Evolutionary conservation across 1,284 basidiomycete genomes (phyloP).

Genomic region (Pulveroboletus sp.): DNA sequence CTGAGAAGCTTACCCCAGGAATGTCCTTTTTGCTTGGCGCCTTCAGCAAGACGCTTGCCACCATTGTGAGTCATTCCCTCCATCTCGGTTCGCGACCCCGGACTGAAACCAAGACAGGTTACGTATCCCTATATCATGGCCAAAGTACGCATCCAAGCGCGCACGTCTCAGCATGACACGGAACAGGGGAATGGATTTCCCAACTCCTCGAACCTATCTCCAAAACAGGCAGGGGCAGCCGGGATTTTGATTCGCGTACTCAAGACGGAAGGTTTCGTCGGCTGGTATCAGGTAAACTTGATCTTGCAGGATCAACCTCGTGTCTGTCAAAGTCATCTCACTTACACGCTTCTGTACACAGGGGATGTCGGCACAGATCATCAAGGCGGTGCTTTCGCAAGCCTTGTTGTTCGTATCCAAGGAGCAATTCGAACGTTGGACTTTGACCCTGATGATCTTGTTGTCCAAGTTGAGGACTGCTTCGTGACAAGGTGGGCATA

Average conservation of each 20-base stretch:
- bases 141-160: conserved; percentile 95
- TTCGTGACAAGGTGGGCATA: conserved; percentile 1
- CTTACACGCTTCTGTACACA: conserved; percentile 35
- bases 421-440: conserved; percentile 81
- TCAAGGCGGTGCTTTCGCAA: conserved; percentile 86
- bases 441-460: conserved; percentile 63
- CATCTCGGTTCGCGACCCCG: neutral
- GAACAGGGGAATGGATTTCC: conserved; percentile 43
- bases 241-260: conserved; percentile 77
- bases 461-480: conserved; percentile 29
- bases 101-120: conserved; percentile 49
- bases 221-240: conserved; percentile 69
- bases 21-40: conserved; percentile 90
- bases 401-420: conserved; percentile 81
- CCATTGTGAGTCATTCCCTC: conserved; percentile 66
- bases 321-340: neutral
- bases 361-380: conserved; percentile 91
- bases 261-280: conserved; percentile 72
- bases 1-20: conserved; percentile 73
- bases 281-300: conserved; percentile 90
- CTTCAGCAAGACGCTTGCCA: conserved; percentile 93
- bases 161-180: conserved; percentile 54
- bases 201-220: conserved; percentile 28
- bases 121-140: conserved; percentile 96
- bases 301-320: neutral